Conservation (phyloP, 148 eudicot genomes). For the Silene uniflora region DNA sequence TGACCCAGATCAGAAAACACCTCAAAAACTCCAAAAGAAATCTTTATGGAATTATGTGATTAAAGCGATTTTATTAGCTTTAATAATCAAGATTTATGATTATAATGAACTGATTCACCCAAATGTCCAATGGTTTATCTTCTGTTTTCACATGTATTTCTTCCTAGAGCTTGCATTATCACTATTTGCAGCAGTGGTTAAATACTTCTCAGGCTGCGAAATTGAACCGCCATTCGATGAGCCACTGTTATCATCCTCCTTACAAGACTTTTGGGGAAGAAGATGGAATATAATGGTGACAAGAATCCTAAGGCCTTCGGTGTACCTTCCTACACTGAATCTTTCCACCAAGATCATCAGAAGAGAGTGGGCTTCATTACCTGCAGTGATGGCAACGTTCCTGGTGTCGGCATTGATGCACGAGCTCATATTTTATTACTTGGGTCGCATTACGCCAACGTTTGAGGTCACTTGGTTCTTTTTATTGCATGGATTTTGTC, state of each 20-base stretch:
- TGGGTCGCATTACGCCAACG: conserved; percentile 38
- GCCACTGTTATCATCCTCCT: conserved; percentile 48
- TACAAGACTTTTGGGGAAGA: conserved; percentile 58
- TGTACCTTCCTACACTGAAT: conserved; percentile 33
- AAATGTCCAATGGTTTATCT: conserved; percentile 26
- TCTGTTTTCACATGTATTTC: conserved; percentile 38
- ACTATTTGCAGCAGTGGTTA: conserved; percentile 22
- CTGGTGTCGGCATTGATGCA: conserved; percentile 47
- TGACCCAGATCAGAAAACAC: conserved; percentile 9
- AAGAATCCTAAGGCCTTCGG: conserved; percentile 37
- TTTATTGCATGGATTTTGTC: conserved; percentile 40
- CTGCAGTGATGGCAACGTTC: conserved; percentile 27
- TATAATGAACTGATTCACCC: conserved; percentile 33
- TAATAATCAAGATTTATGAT: conserved; percentile 26
- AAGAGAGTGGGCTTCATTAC: conserved; percentile 25
- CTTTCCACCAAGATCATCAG: conserved; percentile 17
- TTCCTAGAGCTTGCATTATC: conserved; percentile 37
- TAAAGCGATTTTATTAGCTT: conserved; percentile 29
- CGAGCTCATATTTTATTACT: conserved; percentile 42
- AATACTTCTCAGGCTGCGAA: conserved; percentile 29
- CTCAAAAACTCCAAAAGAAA: neutral
- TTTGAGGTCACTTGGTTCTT: conserved; percentile 43
- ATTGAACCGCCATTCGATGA: conserved; percentile 47
- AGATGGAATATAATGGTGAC: conserved; percentile 58
- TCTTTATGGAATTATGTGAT: conserved; percentile 27